Conservation (phyloP, 176 grass and related monocot species). For the Pharus latifolius region DNA sequence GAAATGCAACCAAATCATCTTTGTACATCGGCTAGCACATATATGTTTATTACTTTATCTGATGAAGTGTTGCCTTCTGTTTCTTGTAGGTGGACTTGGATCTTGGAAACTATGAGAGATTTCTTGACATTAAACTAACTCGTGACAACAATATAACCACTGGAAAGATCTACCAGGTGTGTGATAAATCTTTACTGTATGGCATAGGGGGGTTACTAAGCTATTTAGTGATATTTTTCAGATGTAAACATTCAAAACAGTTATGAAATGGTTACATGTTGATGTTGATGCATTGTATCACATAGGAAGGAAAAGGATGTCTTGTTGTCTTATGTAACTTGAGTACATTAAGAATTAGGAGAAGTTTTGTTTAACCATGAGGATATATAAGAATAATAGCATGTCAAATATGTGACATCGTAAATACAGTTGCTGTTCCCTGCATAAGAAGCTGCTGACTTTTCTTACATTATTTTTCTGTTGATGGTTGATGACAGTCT, state of each 20-base stretch:
- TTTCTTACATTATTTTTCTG: conserved; percentile 3
- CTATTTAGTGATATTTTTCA: neutral
- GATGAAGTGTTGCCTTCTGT: neutral
- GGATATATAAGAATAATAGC: conserved; percentile 5
- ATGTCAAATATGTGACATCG: neutral
- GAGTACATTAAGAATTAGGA: conserved; percentile 1
- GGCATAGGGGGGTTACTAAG: neutral
- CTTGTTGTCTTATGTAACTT: conserved; percentile 12
- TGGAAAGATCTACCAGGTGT: conserved; percentile 72
- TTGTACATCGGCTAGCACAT: neutral
- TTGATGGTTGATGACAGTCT: conserved; percentile 34
- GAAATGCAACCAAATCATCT: neutral
- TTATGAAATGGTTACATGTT: neutral
- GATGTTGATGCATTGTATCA: neutral
- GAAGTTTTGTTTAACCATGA: neutral
- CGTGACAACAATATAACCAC: conserved; percentile 74
- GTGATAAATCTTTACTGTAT: neutral
- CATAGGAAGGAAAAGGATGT: conserved; percentile 14
- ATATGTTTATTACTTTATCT: neutral
- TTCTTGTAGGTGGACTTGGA: conserved; percentile 60
- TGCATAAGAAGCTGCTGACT: conserved; percentile 9
- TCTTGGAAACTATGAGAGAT: conserved; percentile 70
- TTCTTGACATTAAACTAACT: conserved; percentile 66
- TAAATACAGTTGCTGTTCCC: conserved; percentile 14
- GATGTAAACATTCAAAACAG: conserved; percentile 6